Evolutionary conservation across 306 rosid species (phyloP).

Genomic region (Herpetospermum pedunculosum): DNA sequence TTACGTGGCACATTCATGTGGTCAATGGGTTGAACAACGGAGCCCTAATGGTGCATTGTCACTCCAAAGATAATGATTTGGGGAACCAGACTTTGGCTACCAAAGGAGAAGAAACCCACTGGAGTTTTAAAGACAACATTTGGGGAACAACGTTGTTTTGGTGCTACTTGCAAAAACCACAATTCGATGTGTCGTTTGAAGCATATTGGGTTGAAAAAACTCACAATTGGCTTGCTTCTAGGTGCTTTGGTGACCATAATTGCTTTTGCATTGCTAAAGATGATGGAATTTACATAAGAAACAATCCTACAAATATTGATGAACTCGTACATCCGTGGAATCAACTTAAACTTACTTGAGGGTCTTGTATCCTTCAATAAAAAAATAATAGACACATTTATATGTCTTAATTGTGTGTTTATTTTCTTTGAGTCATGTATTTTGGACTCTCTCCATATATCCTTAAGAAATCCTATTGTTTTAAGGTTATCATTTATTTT

Average conservation of each 20-base stretch:
- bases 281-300: conserved; percentile 4
- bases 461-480: too few species aligned
- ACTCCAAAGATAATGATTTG: conserved; percentile 10
- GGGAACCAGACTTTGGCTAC: not conserved
- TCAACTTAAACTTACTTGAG: not conserved
- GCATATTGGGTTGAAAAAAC: not conserved
- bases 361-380: not conserved
- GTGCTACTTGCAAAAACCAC: not conserved
- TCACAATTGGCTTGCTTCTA: not conserved
- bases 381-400: not conserved
- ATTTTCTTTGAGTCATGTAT: not conserved
- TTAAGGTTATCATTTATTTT: too few species aligned
- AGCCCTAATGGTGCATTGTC: not conserved
- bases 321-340: not conserved
- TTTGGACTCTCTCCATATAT: too few species aligned
- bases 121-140: conserved; percentile 4
- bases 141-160: not conserved
- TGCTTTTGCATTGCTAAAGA: conserved; percentile 9
- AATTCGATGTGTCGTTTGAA: not conserved
- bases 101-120: not conserved
- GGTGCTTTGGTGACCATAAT: not conserved
- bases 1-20: not conserved
- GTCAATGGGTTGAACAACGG: not conserved
- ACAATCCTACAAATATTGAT: not conserved
- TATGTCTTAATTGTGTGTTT: not conserved